Conservation (phyloP, 163 green algal genomes). For the Scenedesmus sp. region DNA sequence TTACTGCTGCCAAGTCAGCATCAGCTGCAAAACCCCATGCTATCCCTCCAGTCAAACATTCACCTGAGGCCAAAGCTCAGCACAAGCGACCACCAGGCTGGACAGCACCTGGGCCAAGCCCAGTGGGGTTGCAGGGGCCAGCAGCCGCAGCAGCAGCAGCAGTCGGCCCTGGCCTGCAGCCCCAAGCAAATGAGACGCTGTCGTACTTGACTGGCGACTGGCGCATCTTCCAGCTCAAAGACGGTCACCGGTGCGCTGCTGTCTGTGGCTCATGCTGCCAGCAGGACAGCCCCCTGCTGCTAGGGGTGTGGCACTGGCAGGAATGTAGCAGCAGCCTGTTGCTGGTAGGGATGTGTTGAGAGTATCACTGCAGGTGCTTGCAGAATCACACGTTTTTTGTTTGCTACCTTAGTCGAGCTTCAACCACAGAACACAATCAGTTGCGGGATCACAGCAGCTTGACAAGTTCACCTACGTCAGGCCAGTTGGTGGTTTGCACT, state of each 20-base stretch:
- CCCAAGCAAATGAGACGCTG: conserved; percentile 14
- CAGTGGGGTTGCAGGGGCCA: neutral
- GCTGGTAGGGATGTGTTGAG: neutral
- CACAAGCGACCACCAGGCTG: conserved; percentile 46
- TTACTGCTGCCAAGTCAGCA: neutral
- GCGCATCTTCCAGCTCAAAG: conserved; percentile 53
- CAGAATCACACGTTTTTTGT: too few species aligned
- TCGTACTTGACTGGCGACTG: conserved; percentile 50
- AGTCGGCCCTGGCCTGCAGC: neutral
- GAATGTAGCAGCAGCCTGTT: neutral
- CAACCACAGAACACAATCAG: neutral
- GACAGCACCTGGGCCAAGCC: conserved; percentile 39
- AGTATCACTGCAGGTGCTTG: neutral
- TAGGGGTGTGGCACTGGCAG: neutral
- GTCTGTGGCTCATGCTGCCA: neutral
- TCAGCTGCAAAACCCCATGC: neutral
- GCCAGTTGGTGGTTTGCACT: too few species aligned
- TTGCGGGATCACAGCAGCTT: too few species aligned
- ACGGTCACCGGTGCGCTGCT: conserved; percentile 42
- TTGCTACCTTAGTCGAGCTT: too few species aligned
- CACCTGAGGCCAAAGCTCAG: conserved; percentile 25
- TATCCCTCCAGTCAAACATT: neutral
- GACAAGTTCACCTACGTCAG: too few species aligned
- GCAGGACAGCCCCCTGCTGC: too few species aligned
- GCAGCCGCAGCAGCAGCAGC: neutral